Conservation (phyloP, 306 rosid species). For the Hippophae tibetana region DNA sequence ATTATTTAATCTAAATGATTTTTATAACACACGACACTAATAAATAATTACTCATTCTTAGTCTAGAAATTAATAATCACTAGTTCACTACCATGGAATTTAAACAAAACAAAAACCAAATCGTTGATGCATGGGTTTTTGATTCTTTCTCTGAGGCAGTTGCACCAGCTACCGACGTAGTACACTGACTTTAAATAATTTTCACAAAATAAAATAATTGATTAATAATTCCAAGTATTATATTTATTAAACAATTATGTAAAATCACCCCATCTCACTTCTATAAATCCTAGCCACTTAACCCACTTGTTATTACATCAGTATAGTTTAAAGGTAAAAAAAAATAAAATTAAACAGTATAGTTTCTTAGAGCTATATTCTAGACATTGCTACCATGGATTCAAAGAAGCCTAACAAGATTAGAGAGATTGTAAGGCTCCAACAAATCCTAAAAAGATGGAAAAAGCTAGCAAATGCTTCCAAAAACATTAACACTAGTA, state of each 20-base stretch:
- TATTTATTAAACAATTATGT: background rate
- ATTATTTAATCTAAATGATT: no score
- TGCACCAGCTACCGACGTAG: slow-evolving; percentile 28
- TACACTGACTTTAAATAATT: slow-evolving; percentile 16
- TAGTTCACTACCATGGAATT: no score
- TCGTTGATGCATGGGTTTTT: slow-evolving; percentile 9
- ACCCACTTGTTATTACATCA: background rate
- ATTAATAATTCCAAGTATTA: background rate
- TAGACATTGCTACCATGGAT: slow-evolving; percentile 34
- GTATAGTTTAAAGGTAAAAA: background rate
- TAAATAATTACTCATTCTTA: no score
- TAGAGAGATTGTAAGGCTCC: slow-evolving; percentile 87
- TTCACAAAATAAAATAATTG: slow-evolving; percentile 13
- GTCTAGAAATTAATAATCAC: no score
- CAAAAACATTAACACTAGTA: slow-evolving; percentile 14
- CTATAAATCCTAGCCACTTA: slow-evolving; percentile 30
- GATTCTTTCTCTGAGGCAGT: slow-evolving; percentile 19
- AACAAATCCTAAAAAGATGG: slow-evolving; percentile 92
- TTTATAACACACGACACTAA: no score
- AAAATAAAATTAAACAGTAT: background rate
- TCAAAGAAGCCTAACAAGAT: slow-evolving; percentile 85
- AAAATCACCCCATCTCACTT: slow-evolving; percentile 7
- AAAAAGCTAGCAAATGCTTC: slow-evolving; percentile 70
- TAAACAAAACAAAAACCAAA: slow-evolving; percentile 5
- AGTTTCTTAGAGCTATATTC: background rate